phyloP scores from a whole-genome alignment of 441 rosid species.

The Erodium texanum region DNA sequence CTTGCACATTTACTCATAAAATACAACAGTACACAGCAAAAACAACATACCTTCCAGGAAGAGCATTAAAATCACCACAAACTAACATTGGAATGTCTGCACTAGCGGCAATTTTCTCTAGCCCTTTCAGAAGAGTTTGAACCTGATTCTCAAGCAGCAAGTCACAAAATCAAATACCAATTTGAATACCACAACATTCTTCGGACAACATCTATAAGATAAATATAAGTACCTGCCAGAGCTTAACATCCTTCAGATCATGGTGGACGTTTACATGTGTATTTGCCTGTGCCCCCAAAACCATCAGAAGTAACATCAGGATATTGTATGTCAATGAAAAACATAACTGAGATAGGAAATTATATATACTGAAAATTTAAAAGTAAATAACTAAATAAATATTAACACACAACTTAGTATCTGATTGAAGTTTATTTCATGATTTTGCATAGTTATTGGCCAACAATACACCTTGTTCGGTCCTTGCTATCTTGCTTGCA shows the following conservation, averaged over 20 bases:
- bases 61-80: conserved; percentile 93
- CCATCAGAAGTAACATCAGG: neutral
- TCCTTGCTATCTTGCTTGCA: neutral
- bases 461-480: neutral
- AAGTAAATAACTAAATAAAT: neutral
- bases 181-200: neutral
- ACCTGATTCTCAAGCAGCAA: conserved; percentile 44
- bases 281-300: conserved; percentile 62
- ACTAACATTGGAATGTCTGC: conserved; percentile 99
- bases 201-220: neutral
- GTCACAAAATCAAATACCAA: conserved; percentile 2
- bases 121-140: conserved; percentile 88
- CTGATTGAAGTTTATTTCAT: neutral
- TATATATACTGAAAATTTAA: too few relatives aligned
- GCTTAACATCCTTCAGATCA: conserved; percentile 94
- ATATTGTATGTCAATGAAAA: neutral
- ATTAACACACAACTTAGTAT: neutral
- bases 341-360: neutral
- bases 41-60: conserved; percentile 74
- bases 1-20: neutral
- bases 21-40: neutral
- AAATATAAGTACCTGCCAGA: conserved; percentile 75
- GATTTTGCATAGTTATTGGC: neutral
- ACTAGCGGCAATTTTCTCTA: conserved; percentile 96
- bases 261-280: conserved; percentile 85